Evolutionary conservation across 2,329 filamentous ascomycete genomes (phyloP).

Genomic region (Macrophomina phaseolina): DNA sequence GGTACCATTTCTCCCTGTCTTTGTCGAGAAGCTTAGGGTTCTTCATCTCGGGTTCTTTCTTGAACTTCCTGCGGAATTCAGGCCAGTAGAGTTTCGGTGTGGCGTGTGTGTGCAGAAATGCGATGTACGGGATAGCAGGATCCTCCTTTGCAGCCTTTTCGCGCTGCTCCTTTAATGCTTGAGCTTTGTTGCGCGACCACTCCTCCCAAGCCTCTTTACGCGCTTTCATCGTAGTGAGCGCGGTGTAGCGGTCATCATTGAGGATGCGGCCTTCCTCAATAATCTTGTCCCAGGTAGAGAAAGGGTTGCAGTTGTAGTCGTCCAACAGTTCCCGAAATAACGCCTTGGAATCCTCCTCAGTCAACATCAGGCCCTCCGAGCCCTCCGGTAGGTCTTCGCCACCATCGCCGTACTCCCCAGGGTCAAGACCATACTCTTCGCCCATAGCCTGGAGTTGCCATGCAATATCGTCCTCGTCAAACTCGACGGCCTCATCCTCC

Average conservation of each 20-base stretch:
- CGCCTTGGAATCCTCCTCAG: conserved; percentile 74
- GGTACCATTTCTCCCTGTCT: conserved; percentile 79
- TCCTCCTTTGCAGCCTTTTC: conserved; percentile 80
- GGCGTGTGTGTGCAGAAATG: conserved; percentile 79
- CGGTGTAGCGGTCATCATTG: conserved; percentile 85
- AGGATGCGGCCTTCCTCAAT: conserved; percentile 82
- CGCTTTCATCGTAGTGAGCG: conserved; percentile 78
- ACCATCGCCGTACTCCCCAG: conserved; percentile 78
- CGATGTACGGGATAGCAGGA: conserved; percentile 80
- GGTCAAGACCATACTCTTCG: conserved; percentile 78
- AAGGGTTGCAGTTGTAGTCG: conserved; percentile 83
- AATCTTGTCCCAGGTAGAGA: conserved; percentile 88
- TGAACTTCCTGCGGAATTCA: conserved; percentile 91
- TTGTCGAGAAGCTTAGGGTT: conserved; percentile 66
- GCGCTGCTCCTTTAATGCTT: conserved; percentile 71
- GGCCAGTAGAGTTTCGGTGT: conserved; percentile 96
- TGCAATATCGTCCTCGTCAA: conserved; percentile 92
- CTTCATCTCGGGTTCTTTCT: conserved; percentile 80
- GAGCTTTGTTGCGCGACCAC: conserved; percentile 82
- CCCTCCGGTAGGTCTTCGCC: conserved; percentile 70
- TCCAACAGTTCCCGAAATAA: conserved; percentile 87
- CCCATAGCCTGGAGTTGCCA: conserved; percentile 91
- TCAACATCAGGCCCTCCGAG: conserved; percentile 71
- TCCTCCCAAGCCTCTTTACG: conserved; percentile 82
- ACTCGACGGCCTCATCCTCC: conserved; percentile 68